Conservation (phyloP, 345 rosid genomes). For the Excoecaria cochinchinensis region DNA sequence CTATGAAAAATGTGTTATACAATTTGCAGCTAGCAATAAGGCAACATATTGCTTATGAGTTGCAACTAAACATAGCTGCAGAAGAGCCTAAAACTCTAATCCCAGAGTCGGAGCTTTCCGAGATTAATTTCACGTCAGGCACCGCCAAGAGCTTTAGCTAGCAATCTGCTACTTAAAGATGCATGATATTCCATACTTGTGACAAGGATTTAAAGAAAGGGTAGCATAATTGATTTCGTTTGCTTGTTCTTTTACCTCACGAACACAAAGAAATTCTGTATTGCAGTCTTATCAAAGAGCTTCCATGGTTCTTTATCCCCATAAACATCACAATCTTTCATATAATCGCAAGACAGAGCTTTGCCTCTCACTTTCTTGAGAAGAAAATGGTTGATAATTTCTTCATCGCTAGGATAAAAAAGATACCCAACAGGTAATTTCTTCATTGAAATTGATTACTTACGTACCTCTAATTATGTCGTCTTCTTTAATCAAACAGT, state of each 20-base stretch:
- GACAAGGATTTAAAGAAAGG: too few relatives aligned
- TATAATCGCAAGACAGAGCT: not conserved
- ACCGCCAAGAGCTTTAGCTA: too few relatives aligned
- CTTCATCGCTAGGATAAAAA: not conserved
- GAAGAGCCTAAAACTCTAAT: not conserved
- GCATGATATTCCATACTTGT: too few relatives aligned
- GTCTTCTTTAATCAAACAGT: too few relatives aligned
- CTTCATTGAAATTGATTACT: not conserved
- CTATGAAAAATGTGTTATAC: slow-evolving; percentile 16
- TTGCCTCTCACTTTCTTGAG: not conserved
- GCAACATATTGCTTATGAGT: slow-evolving; percentile 6
- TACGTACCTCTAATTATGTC: too few relatives aligned
- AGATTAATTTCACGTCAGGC: too few relatives aligned
- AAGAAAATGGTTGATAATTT: not conserved
- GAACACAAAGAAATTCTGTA: not conserved
- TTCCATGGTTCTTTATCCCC: not conserved
- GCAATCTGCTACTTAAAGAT: too few relatives aligned
- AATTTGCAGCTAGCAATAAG: slow-evolving; percentile 7
- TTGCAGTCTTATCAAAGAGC: not conserved
- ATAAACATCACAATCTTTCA: not conserved
- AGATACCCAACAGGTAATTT: not conserved
- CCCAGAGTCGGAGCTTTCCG: too few relatives aligned
- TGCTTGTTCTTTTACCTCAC: not conserved
- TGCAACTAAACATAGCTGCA: not conserved
- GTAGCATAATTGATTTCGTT: too few relatives aligned